Base-by-base conservation (phyloP, 495 filamentous ascomycete species). In the Penicillium tannophilum region DNA sequence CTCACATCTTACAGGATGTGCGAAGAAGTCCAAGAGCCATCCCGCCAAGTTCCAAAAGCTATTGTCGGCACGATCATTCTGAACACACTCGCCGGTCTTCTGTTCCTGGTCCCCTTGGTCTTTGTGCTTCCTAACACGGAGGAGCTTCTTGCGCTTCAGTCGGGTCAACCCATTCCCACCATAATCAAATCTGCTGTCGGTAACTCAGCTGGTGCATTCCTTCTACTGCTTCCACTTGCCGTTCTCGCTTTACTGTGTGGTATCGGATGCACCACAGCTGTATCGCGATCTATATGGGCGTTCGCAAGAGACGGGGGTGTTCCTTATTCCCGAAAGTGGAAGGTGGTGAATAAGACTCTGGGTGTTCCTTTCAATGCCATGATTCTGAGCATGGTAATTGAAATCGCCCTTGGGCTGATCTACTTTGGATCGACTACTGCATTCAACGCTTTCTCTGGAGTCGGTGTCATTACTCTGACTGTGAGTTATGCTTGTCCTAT, bases 21-120 rank as follows among this genome's bases (percentile, higher is more conserved):
- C 20, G 67, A 69, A 68, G 87, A 90, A 65, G 88, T 90, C 19
- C 86, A 85, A 16, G 75, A 87, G 16, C 82, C 87, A 20, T 67
- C 82, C 17, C 64, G 79, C 1, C 80, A 82, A 66, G 87, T 83
- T 1, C 87, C 87, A 6, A 81, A 80, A 53, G 85, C 87, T 44
- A 88, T 90, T 78, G 75, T 90, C 33, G 78, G 76, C 33, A 85
- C 82, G 33, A 85, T 90, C 45, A 77, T 77, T 12, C 83, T 88
- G 26, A 87, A 86, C 20, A 77, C 81, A 36, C 65, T 80, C 30
- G 88, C 87, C 3, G 87, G 86, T 1, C 81, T 91, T 48, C 63
- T 87, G 50, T 90, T 89, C 63, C 73, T 89, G 26, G 69, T 82
- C 16, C 78, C 80, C 8, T 65, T 88, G 3, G 71, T 88, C 1